These are phyloP conservation scores for Viridothelium virens DNA, from an alignment of 495 filamentous ascomycete species.

Conservation along the genomic window DNA sequence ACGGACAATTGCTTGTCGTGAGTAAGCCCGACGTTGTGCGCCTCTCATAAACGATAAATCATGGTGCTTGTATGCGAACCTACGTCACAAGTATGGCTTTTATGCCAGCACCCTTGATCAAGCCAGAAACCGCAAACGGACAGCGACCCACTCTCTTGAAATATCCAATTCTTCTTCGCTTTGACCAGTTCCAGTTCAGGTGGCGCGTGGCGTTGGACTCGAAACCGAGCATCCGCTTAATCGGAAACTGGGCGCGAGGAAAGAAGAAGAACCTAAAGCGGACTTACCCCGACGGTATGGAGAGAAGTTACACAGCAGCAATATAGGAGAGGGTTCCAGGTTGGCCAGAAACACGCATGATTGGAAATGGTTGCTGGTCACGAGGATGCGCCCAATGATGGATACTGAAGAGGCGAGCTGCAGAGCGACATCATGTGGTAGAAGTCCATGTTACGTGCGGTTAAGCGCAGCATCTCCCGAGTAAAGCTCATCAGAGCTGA, in stretches of 20 bases:
- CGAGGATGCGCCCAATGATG: neutral
- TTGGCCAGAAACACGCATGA: neutral
- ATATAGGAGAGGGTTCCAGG: neutral
- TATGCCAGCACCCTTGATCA: neutral
- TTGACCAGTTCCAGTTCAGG: neutral
- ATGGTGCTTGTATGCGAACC: neutral
- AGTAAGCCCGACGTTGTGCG: neutral
- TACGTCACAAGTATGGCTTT: neutral
- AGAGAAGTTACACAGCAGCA: neutral
- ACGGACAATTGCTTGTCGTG: neutral
- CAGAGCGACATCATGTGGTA: neutral
- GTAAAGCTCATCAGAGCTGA: neutral
- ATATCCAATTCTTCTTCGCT: neutral
- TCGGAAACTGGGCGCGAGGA: neutral
- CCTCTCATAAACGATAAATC: neutral
- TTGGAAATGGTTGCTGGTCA: neutral
- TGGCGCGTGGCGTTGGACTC: neutral
- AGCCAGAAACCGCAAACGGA: neutral
- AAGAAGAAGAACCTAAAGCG: neutral
- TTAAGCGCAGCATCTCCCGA: neutral
- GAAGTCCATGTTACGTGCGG: neutral
- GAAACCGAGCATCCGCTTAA: slow-evolving; percentile 1
- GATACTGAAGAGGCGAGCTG: neutral
- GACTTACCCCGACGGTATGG: neutral
- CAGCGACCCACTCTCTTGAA: neutral